Base-by-base conservation (phyloP, 257 asterid species). In the Ligustrum vulgare region DNA sequence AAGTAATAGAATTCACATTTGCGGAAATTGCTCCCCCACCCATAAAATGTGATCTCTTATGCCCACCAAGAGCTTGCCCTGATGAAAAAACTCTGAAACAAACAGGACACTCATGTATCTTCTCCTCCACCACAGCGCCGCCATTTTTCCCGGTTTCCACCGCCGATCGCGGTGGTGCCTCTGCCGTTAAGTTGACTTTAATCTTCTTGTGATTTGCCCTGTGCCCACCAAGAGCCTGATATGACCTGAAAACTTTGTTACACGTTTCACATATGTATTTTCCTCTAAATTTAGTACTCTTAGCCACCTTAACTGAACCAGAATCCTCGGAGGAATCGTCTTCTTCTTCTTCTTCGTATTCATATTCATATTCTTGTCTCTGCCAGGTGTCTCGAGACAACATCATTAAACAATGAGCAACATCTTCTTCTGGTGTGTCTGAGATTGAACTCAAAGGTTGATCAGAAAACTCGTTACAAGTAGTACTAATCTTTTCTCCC, bases 201-300 rank as follows among this genome's bases (percentile, higher is more conserved):
- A 80, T 68, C 84, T 91, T 91, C 84, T 86, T 91, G 90, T 94
- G 98, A 84, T 96, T 94, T n/a, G 98, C 95, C 80, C 94, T 82
- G 78, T 94, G 98, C 5, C 98, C 98, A 9, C 98, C 98, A 8
- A 94, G 85, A 4, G 98, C 98, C 72, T 94, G 98, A 78, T 94
- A 94, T 6, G 98, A 94, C 75, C 85, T 82, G 23, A 94, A 94
- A 12, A 81, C 68, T 80, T 82, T 91, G 74, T 88, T 80, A 69
- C 98, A 94, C 15, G 86, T 92, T 67, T 89, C 98, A 62, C 98
- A 94, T 78, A 80, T 89, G 63, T 90, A 91, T 75, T 84, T 89
- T 2, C 93, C 92, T 73, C 89, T 75, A 0, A 71, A 77, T 75
- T 82, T 84, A 75, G 67, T 74, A 56, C 7, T 74, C 80, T 77